phyloP scores from a whole-genome alignment of 2,329 filamentous ascomycete genomes.

The Arachnomyces sp. region DNA sequence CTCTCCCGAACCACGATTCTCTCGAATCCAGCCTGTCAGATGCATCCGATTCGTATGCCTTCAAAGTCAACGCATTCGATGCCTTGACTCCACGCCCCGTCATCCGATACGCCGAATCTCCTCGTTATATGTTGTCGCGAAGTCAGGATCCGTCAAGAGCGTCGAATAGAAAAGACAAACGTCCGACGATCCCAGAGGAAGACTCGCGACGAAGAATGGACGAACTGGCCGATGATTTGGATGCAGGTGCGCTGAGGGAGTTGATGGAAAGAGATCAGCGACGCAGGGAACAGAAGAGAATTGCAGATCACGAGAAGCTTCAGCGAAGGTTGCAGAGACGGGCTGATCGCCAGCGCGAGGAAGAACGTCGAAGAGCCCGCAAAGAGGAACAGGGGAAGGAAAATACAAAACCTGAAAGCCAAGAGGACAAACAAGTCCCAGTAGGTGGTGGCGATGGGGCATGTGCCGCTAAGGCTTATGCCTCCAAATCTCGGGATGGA shows the following conservation, averaged over 20 bases:
- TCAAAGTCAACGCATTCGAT: constrained; percentile 69
- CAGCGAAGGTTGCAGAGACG: constrained; percentile 39
- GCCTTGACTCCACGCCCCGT: constrained; percentile 80
- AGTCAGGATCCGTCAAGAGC: constrained; percentile 41
- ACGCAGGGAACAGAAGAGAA: constrained; percentile 65
- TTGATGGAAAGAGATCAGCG: constrained; percentile 84
- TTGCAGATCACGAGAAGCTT: constrained; percentile 58
- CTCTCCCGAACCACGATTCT: constrained; percentile 58
- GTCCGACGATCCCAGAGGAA: constrained; percentile 54
- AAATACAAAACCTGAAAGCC: constrained; percentile 6
- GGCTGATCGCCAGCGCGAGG: constrained; percentile 49
- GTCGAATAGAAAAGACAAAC: constrained; percentile 44
- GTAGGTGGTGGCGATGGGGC: neutral
- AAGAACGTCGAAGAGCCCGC: constrained; percentile 38
- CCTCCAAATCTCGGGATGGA: constrained; percentile 7
- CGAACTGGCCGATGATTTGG: constrained; percentile 72
- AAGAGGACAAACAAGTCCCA: constrained; percentile 10
- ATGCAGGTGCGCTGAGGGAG: constrained; percentile 74
- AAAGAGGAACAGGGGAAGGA: constrained; percentile 5
- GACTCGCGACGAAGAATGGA: constrained; percentile 55
- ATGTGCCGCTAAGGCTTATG: constrained; percentile 1
- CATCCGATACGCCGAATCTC: constrained; percentile 62
- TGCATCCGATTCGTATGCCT: constrained; percentile 65
- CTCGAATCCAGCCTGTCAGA: constrained; percentile 65
- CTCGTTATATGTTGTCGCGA: constrained; percentile 46